A percentile compares a stretch with the other conserved stretches of the same genome.
phyloP scores from a whole-genome alignment of 306 rosid species.

The Cucurbita argyrosperma region DNA sequence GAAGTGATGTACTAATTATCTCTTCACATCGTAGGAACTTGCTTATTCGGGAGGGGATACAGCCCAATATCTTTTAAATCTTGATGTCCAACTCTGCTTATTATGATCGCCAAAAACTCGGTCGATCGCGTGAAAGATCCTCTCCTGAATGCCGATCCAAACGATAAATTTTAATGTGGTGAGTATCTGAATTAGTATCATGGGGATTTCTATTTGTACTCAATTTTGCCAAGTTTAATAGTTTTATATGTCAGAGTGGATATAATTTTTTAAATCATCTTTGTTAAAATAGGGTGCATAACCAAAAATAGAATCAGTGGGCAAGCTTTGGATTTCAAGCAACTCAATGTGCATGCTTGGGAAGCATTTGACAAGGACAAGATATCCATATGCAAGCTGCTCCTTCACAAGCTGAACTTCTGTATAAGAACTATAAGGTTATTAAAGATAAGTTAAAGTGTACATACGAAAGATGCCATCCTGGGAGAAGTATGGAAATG shows the following conservation, averaged over 20 bases:
- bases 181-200: neutral
- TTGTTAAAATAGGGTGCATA: conserved; percentile 27
- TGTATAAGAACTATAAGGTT: conserved; percentile 41
- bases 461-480: conserved; percentile 37
- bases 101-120: conserved; percentile 45
- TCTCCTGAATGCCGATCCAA: conserved; percentile 52
- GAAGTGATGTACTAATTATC: neutral
- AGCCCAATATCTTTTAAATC: conserved; percentile 41
- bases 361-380: conserved; percentile 52
- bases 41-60: conserved; percentile 41
- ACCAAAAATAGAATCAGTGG: conserved; percentile 38
- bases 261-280: neutral
- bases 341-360: conserved; percentile 47
- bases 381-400: conserved; percentile 61
- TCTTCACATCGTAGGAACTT: conserved; percentile 24
- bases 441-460: conserved; percentile 39
- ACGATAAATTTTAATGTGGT: conserved; percentile 51
- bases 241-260: neutral
- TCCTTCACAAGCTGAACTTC: conserved; percentile 59
- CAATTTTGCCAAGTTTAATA: neutral
- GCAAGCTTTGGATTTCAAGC: conserved; percentile 47
- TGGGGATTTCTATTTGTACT: neutral
- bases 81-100: conserved; percentile 37
- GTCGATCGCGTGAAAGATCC: conserved; percentile 60
- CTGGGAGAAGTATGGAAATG: conserved; percentile 56